Evolutionary conservation across 2,329 filamentous ascomycete species (phyloP).

Genomic region (Fusarium brevicatenulatum): DNA sequence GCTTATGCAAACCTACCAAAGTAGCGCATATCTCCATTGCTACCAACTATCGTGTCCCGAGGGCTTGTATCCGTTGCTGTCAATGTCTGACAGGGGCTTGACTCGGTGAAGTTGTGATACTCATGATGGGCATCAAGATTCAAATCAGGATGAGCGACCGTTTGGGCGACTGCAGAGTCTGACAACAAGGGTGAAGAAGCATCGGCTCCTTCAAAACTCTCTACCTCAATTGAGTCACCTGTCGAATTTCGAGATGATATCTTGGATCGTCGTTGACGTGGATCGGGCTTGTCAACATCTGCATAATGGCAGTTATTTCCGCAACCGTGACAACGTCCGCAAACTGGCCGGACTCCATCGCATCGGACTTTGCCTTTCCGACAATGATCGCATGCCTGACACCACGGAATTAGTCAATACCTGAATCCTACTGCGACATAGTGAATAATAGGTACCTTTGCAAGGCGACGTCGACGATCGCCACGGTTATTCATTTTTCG

Average conservation of each 20-base stretch:
- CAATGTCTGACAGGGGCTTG: not conserved
- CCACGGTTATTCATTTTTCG: not conserved
- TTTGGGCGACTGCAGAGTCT: not conserved
- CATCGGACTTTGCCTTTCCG: not conserved
- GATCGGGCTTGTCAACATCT: not conserved
- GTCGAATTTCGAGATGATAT: not conserved
- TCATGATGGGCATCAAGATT: not conserved
- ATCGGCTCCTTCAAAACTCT: not conserved
- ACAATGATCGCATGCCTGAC: not conserved
- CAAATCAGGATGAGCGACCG: not conserved
- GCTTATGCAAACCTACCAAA: not conserved
- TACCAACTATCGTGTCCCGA: not conserved
- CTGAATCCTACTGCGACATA: rapidly evolving
- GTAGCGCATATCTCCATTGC: not conserved
- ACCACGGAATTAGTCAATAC: not conserved
- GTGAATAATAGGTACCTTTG: not conserved
- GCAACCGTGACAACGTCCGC: not conserved
- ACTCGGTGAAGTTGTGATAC: not conserved
- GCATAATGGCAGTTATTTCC: not conserved
- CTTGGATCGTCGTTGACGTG: not conserved
- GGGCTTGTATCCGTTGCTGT: not conserved
- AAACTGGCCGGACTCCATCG: not conserved
- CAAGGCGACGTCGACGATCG: not conserved
- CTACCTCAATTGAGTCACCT: too few relatives aligned
- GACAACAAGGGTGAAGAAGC: not conserved